A percentile compares a stretch with the other conserved stretches of the same genome.
Conservation (phyloP, 2,329 filamentous ascomycete species). For the Fusarium sororula region DNA sequence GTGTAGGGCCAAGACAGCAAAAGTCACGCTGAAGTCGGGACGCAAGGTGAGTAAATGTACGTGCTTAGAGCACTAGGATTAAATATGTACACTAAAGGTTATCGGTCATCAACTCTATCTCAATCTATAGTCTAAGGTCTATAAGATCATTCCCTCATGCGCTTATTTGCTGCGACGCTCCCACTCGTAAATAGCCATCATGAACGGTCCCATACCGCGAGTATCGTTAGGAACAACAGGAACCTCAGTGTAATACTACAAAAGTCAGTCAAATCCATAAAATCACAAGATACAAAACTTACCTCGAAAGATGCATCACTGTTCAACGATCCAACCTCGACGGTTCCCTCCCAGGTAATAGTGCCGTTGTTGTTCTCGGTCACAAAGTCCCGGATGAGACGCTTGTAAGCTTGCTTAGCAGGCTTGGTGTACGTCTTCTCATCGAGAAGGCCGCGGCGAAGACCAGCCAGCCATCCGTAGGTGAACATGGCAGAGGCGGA, state of each 20-base stretch:
- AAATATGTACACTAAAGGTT: not conserved
- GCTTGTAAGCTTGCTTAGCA: constrained; percentile 42
- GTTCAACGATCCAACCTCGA: constrained; percentile 60
- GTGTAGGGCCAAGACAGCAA: accelerated
- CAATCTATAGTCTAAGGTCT: constrained; percentile 6
- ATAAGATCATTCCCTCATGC: not conserved
- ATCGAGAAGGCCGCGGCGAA: constrained; percentile 43
- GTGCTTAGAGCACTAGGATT: not conserved
- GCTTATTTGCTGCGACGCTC: constrained; percentile 27
- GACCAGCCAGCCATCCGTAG: constrained; percentile 59
- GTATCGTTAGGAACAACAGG: constrained; percentile 41
- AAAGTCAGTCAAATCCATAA: not conserved
- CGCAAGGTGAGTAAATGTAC: not conserved
- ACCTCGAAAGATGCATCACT: constrained; percentile 61
- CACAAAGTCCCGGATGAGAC: constrained; percentile 56
- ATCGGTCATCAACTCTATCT: not conserved
- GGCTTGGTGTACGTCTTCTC: constrained; percentile 27
- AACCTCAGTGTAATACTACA: constrained; percentile 43
- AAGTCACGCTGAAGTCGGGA: accelerated
- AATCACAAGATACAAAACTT: constrained; percentile 17
- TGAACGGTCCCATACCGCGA: constrained; percentile 44
- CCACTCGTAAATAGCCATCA: constrained; percentile 44
- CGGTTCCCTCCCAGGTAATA: constrained; percentile 61
- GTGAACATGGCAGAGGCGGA: constrained; percentile 68
- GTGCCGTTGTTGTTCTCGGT: constrained; percentile 58